A percentile compares a stretch with the other conserved stretches of the same genome.
phyloP scores from a whole-genome alignment of 495 filamentous ascomycete species.

The Alectoria sarmentosa region DNA sequence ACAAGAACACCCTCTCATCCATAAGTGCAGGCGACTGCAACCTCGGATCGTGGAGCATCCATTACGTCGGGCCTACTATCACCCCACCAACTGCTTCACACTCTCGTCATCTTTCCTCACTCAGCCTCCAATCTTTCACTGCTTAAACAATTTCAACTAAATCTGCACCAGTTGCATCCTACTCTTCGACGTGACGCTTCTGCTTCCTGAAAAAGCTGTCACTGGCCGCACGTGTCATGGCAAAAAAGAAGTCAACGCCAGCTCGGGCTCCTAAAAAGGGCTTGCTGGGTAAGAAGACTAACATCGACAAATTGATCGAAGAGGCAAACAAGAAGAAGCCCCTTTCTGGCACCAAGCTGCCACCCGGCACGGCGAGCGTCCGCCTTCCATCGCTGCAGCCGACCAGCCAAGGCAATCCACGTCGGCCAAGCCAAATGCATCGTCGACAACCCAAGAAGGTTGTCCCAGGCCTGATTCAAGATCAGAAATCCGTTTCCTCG shows the following conservation, averaged over 20 bases:
- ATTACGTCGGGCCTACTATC: not conserved
- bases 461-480: conserved; percentile 3
- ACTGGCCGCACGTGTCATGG: not conserved
- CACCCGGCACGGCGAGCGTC: not conserved
- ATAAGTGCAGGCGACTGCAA: not conserved
- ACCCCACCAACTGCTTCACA: not conserved
- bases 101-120: not conserved
- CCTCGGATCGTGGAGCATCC: not conserved
- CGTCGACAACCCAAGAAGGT: conserved; percentile 5
- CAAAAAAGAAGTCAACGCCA: not conserved
- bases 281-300: conserved; percentile 1
- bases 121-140: not conserved
- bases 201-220: not conserved
- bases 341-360: not conserved
- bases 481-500: not conserved
- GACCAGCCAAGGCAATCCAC: not conserved
- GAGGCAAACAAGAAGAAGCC: conserved; percentile 1
- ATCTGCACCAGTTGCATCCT: not conserved
- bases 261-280: conserved; percentile 3
- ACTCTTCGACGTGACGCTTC: not conserved
- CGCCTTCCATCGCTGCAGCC: conserved; percentile 7
- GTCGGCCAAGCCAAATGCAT: not conserved
- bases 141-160: not conserved
- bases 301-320: conserved; percentile 16
- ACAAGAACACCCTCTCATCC: not conserved